These are phyloP conservation scores for Globisporangium cystogenes DNA, from an alignment of 352 stramenopile genomes.

Conservation along the genomic window DNA sequence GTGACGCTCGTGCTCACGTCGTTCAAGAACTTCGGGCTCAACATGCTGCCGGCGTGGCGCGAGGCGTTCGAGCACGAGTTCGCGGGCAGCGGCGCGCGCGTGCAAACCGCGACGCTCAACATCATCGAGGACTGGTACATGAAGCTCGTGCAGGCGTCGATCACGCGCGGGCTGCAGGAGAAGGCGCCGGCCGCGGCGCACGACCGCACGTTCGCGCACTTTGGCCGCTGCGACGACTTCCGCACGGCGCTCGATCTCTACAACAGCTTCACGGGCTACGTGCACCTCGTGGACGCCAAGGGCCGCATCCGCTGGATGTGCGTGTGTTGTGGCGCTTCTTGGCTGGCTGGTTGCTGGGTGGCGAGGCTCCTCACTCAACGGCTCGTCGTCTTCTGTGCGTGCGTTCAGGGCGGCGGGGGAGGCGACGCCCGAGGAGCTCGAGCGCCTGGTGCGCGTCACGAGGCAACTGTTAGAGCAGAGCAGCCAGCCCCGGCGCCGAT, in stretches of 20 bases:
- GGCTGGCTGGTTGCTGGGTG: no score
- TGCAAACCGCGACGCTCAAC: conserved; percentile 71
- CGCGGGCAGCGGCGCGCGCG: conserved; percentile 13
- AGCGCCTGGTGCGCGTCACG: conserved; percentile 55
- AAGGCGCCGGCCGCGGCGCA: conserved; percentile 44
- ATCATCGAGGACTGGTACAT: conserved; percentile 90
- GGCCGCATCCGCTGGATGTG: conserved; percentile 86
- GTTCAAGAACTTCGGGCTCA: conserved; percentile 84
- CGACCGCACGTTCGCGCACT: conserved; percentile 54
- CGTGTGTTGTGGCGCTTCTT: no score
- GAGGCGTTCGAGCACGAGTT: conserved; percentile 55
- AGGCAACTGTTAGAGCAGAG: conserved; percentile 53
- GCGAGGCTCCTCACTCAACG: not conserved
- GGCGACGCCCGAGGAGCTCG: conserved; percentile 52
- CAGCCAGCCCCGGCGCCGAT: conserved; percentile 23
- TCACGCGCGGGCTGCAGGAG: conserved; percentile 49
- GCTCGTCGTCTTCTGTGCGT: no score
- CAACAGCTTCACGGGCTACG: conserved; percentile 88
- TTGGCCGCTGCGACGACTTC: conserved; percentile 78
- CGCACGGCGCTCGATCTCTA: conserved; percentile 71
- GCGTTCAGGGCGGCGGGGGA: conserved; percentile 50
- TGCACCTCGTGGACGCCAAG: conserved; percentile 72
- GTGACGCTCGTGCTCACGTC: conserved; percentile 73
- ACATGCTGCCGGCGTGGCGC: conserved; percentile 76
- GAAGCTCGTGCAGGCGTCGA: conserved; percentile 70